Conservation (phyloP, 1,284 basidiomycete genomes). For the Cutaneotrichosporon cavernicola region DNA sequence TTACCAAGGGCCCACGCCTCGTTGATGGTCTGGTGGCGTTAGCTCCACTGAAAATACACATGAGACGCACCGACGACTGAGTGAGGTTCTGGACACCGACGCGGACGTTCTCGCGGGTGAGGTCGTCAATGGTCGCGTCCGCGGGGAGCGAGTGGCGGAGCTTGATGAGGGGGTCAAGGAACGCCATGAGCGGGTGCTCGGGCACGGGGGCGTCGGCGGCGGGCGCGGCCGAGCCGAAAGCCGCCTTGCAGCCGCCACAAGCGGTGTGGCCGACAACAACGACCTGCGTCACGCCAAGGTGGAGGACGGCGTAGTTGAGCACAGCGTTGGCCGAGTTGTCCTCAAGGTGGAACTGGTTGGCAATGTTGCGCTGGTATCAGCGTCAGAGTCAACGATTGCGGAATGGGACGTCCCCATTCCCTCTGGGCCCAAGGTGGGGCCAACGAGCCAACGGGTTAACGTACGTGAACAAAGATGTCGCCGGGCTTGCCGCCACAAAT, state of each 20-base stretch:
- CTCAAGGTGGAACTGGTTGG: slow-evolving; percentile 54
- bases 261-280: slow-evolving; percentile 76
- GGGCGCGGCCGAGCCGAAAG: slow-evolving; percentile 54
- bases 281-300: slow-evolving; percentile 79
- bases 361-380: slow-evolving; percentile 59
- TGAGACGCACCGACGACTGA: slow-evolving; percentile 24
- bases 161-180: slow-evolving; percentile 68
- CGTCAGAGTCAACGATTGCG: not conserved
- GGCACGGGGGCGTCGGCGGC: slow-evolving; percentile 24
- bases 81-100: slow-evolving; percentile 71
- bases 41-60: not conserved
- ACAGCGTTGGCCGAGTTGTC: slow-evolving; percentile 63
- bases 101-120: slow-evolving; percentile 76
- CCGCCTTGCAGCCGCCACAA: slow-evolving; percentile 71
- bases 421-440: not conserved
- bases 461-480: slow-evolving; percentile 65
- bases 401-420: not conserved
- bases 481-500: slow-evolving; percentile 57
- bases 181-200: slow-evolving; percentile 64
- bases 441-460: slow-evolving; percentile 13
- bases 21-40: slow-evolving; percentile 57
- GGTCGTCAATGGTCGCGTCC: slow-evolving; percentile 56
- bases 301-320: slow-evolving; percentile 74
- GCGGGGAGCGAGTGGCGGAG: slow-evolving; percentile 60
- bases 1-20: slow-evolving; percentile 70